Evolutionary conservation across 257 asterid species (phyloP), one percentile per base, ranked within the genome.

Genomic region (Galeopsis tetrahit): DNA sequence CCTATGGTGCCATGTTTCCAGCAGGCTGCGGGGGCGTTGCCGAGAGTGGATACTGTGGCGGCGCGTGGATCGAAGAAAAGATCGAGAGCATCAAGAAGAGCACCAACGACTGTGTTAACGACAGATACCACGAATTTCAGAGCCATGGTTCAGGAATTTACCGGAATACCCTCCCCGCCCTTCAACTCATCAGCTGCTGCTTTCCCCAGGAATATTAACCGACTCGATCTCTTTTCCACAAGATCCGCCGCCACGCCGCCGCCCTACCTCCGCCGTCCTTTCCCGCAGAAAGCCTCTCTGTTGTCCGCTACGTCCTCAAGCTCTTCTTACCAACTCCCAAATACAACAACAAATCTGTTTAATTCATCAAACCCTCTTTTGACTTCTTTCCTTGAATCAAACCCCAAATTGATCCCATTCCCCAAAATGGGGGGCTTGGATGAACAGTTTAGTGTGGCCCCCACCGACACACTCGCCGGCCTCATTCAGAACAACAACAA

Each of bases 71-170:
- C 96, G 39, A 90, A 84, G 86, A 93, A 93, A 77, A 81, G 97
- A 53, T 83, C 97, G 1, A 78, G 98, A 65, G 97, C 98, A 4
- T 90, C 98, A 1, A 77, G 97, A 73, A 92, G 97, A 2, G 97
- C 98, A 2, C 98, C 97, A 15, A 93, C 98, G 0, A 93, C 97
- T 3, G 97, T 93, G n/a, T 79, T 93, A 48, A 91, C 97, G 0
- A 93, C 98, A 0, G 96, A 93, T 62, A 87, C 98, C 72, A 70
- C 79, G 34, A 93, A 93, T 82, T 93, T 93, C 94, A 63, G 98
- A 82, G 97, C 98, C 78, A 90, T 93, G 98, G 98, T 93, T 40
- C 98, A 93, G 68, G 96, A 93, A 72, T 93, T 93, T 69, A 93
- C 98, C 2, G 97, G 98, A 35, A 88, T 93, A 4, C 98, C 97